Conservation (phyloP, 371 early-diverging fungal species). For the Zancudomyces culisetae region DNA sequence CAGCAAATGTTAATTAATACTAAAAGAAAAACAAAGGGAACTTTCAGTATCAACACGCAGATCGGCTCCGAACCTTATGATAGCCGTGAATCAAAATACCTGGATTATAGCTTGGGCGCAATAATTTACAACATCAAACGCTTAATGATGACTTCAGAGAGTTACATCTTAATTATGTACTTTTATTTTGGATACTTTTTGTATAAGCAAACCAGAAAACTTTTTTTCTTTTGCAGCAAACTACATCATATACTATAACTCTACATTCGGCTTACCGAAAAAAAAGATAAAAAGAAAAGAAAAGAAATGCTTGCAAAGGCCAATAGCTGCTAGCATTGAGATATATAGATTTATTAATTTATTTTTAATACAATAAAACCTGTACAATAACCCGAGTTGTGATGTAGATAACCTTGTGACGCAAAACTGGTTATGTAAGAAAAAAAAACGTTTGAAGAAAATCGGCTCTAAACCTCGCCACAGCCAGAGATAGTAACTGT, state of each 20-base stretch:
- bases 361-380: too few relatives aligned
- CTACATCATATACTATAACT: too few relatives aligned
- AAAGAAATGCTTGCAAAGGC: neutral
- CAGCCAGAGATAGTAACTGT: slow-evolving; percentile 8
- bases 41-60: too few relatives aligned
- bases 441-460: neutral
- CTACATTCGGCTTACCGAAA: too few relatives aligned
- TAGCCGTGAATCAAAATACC: neutral
- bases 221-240: neutral
- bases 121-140: neutral
- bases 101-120: neutral
- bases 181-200: neutral
- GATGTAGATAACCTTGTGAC: too few relatives aligned
- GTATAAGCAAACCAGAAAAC: neutral
- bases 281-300: neutral
- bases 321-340: neutral
- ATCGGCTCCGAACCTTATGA: too few relatives aligned
- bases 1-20: too few relatives aligned
- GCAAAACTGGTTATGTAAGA: neutral
- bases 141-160: neutral
- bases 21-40: too few relatives aligned
- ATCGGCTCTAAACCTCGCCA: slow-evolving; percentile 5
- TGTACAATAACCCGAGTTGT: too few relatives aligned
- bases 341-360: too few relatives aligned
- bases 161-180: neutral